Base-by-base conservation (phyloP, 371 early-diverging fungal species). In the Mucor sp. region DNA sequence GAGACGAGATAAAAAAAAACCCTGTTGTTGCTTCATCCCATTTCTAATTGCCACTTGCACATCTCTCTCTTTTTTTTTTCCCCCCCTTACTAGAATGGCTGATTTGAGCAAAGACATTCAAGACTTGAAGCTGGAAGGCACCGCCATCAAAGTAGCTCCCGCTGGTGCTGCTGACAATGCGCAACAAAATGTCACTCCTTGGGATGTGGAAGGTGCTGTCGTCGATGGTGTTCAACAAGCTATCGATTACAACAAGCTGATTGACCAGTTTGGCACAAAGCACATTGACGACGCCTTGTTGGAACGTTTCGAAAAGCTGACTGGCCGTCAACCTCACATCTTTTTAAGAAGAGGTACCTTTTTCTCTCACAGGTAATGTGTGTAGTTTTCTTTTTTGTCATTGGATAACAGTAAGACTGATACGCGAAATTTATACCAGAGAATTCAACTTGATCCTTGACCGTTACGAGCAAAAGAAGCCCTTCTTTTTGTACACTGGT, bases 401-500 rank as follows among this genome's bases (percentile, higher is more conserved):
- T n/a, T n/a, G n/a, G 33, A 33, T 33, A 57, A 37, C 39, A 44
- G 27, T n/a, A 6, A 6, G 21, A 47, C 21, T 47, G 21, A 47
- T 53, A 53, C 53, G 14, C 39, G 33, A 39, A 37, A 56, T 21
- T 12, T 3, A 9, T 37, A 8, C 33, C 28, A 96, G 99, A 81
- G 99, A 99, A 68, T 87, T 99, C 71, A 86, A 72, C 50, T 75
- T 81, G 58, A 94, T 99, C 63, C 82, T 99, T 53, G 97, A 99
- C 77, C 86, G 92, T 43, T 89, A 87, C 78, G 97, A 97, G 81
- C 89, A 95, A 72, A 94, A 94, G 81, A 95, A 98, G 82, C 96
- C 98, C 12, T 99, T 99, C 84, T 99, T 91, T 79, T 83, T 99
- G 60, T 99, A 99, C 85, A 99, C 99, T 21, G 99, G 99, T n/a